A percentile compares a stretch with the other conserved stretches of the same genome.
Conservation (phyloP, 2,329 filamentous ascomycete genomes). For the Lachnellula arida region DNA sequence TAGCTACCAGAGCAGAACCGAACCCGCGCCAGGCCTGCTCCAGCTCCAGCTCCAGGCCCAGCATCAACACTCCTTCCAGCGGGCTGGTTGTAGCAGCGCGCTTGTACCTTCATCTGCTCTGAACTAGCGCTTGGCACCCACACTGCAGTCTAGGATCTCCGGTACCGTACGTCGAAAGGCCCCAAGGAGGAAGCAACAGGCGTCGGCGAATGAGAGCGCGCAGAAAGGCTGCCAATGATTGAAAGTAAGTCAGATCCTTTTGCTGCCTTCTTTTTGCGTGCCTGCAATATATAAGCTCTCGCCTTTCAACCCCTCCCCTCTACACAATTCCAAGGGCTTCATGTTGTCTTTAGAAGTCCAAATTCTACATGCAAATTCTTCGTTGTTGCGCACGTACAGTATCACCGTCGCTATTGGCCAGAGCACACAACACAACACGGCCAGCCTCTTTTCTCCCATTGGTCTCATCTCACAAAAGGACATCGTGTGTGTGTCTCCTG, state of each 20-base stretch:
- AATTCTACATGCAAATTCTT: neutral
- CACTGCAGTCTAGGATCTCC: neutral
- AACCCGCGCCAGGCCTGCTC: neutral
- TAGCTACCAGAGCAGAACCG: neutral
- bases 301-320: neutral
- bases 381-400: neutral
- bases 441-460: slow-evolving; percentile 5
- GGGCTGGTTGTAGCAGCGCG: neutral
- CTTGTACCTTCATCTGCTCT: neutral
- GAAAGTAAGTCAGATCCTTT: slow-evolving; percentile 23
- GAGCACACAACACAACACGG: slow-evolving; percentile 1
- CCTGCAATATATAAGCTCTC: slow-evolving; percentile 6
- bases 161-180: neutral
- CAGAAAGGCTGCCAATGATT: slow-evolving; percentile 24
- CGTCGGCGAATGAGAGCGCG: slow-evolving; percentile 9
- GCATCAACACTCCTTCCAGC: neutral
- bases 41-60: neutral
- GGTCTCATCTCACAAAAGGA: neutral
- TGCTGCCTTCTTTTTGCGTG: neutral
- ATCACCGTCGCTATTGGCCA: slow-evolving; percentile 1
- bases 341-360: neutral
- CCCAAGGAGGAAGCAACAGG: neutral
- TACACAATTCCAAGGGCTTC: neutral
- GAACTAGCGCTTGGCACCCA: neutral
- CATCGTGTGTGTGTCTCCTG: slow-evolving; percentile 1